phyloP scores from a whole-genome alignment of 2,329 filamentous ascomycete genomes.

The Plectosphaerella cucumerina region DNA sequence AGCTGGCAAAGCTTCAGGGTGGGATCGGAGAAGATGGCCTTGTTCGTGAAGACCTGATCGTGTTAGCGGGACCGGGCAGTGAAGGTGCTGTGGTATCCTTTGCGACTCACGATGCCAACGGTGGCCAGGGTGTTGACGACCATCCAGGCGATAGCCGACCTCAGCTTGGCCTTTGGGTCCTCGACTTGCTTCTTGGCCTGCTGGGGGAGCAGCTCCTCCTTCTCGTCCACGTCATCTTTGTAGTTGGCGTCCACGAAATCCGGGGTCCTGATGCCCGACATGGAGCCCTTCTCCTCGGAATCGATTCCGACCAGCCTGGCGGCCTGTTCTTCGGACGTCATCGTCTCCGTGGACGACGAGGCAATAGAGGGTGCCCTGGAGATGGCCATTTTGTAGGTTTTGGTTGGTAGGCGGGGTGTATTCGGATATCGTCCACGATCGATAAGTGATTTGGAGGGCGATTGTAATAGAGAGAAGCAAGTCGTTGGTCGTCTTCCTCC shows the following conservation, averaged over 20 bases:
- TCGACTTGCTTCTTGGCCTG: constrained; percentile 24
- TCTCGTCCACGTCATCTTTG: constrained; percentile 34
- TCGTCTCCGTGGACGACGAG: constrained; percentile 27
- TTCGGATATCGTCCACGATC: background rate
- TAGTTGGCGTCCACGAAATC: constrained; percentile 32
- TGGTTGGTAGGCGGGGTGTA: too few species aligned
- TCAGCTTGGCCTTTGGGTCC: constrained; percentile 27
- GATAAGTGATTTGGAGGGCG: background rate
- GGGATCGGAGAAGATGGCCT: constrained; percentile 62
- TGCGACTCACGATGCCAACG: constrained; percentile 51
- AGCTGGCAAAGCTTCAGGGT: constrained; percentile 59
- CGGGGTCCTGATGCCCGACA: constrained; percentile 17
- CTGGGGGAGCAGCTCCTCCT: constrained; percentile 25
- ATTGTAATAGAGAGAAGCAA: too few species aligned
- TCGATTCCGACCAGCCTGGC: constrained; percentile 8
- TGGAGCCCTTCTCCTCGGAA: constrained; percentile 18
- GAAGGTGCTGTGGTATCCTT: background rate
- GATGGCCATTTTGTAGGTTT: too few species aligned
- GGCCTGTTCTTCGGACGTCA: constrained; percentile 27
- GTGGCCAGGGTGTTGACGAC: constrained; percentile 58
- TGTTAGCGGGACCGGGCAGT: background rate
- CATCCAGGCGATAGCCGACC: constrained; percentile 49
- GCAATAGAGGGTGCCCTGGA: constrained; percentile 23
- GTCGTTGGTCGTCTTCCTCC: too few species aligned
- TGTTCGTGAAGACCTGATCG: constrained; percentile 64